Evolutionary conservation across 2,329 filamentous ascomycete species (phyloP).

Genomic region (Botryotinia calthae): DNA sequence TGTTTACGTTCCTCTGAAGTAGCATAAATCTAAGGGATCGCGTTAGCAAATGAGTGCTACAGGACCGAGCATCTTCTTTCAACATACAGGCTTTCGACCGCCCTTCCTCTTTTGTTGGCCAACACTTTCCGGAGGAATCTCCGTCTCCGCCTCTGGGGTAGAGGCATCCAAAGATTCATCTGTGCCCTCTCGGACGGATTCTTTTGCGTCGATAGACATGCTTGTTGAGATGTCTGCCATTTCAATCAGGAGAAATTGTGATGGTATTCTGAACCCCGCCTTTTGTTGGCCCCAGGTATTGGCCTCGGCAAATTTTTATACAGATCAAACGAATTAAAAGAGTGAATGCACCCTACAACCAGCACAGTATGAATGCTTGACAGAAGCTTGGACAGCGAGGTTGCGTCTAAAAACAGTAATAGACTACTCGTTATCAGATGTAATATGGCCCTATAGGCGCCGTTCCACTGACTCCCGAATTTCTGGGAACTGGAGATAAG

Average conservation of each 20-base stretch:
- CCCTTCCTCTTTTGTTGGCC: constrained; percentile 87
- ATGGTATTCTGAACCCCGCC: constrained; percentile 6
- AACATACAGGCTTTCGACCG: constrained; percentile 88
- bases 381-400: constrained; percentile 18
- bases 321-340: constrained; percentile 16
- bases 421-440: constrained; percentile 19
- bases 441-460: constrained; percentile 17
- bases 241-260: constrained; percentile 9
- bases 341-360: not conserved
- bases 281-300: constrained; percentile 14
- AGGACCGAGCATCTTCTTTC: constrained; percentile 17
- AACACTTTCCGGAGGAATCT: constrained; percentile 47
- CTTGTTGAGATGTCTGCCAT: constrained; percentile 38
- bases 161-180: constrained; percentile 56
- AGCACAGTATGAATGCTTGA: constrained; percentile 18
- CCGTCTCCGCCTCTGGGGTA: constrained; percentile 55
- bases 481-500: constrained; percentile 6
- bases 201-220: constrained; percentile 65
- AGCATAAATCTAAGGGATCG: constrained; percentile 76
- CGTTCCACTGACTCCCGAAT: constrained; percentile 14
- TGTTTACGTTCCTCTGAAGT: constrained; percentile 98
- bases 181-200: constrained; percentile 55
- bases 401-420: constrained; percentile 15
- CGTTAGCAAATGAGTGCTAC: constrained; percentile 27
- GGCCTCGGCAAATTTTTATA: constrained; percentile 17